Percentiles rank a stretch among this genome's conserved stretches.
These are phyloP conservation scores for Boletus semigastroideus DNA, from an alignment of 1,284 basidiomycete species.

Conservation along the genomic window DNA sequence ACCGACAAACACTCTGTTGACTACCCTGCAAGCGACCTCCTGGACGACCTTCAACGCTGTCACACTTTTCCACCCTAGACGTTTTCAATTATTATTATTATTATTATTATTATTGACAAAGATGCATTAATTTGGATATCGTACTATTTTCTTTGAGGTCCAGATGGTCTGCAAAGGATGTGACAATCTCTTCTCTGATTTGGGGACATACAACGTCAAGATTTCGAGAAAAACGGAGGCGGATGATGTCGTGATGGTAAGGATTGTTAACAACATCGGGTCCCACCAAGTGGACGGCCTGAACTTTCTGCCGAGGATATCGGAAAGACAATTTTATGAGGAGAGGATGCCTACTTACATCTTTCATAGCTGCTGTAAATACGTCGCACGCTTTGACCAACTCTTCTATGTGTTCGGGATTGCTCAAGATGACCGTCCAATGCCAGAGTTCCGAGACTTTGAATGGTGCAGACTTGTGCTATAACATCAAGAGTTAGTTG, in stretches of 20 bases:
- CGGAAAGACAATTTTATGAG: neutral
- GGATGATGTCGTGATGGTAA: neutral
- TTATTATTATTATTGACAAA: no score
- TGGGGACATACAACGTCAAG: neutral
- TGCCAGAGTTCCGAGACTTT: neutral
- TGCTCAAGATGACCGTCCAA: neutral
- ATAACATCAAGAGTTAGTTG: neutral
- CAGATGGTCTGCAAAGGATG: neutral
- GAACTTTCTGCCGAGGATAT: neutral
- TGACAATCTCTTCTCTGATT: neutral
- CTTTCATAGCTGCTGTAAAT: neutral
- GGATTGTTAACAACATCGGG: neutral
- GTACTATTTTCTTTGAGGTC: neutral
- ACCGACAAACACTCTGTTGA: no score
- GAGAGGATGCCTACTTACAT: neutral
- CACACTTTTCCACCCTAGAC: no score
- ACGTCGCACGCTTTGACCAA: neutral
- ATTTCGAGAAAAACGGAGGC: neutral
- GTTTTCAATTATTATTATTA: no score
- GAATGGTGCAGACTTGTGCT: neutral
- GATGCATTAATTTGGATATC: no score
- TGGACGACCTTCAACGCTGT: no score
- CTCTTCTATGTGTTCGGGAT: neutral
- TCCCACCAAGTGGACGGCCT: neutral
- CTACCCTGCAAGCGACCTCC: no score